Base-by-base conservation (phyloP, 2,329 filamentous ascomycete species). In the Colletotrichum costaricense region DNA sequence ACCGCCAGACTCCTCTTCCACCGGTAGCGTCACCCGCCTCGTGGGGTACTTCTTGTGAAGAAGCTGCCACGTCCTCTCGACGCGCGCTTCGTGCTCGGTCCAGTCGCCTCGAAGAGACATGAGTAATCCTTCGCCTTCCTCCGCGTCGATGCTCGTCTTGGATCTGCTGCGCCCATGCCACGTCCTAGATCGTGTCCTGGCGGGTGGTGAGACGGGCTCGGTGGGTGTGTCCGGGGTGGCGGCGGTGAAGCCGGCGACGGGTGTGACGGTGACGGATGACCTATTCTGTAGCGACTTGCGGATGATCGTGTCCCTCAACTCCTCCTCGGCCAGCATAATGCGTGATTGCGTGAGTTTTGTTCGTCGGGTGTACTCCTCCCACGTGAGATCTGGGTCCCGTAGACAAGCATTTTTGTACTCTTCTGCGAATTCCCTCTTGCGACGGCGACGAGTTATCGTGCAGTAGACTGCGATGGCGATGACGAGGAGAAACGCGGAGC, bases 31-130 rank as follows among this genome's bases (percentile, higher is more conserved):
- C 19, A 73, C 56, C 22, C 71, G 60, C 12, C 71, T 54, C 4
- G 71, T 73, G 8, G 71, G 71, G 62, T 73, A 73, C 62, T 73
- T 73, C 28, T 62, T 73, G n/a, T 73, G 71, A 0, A 73, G 55
- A 11, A 73, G 68, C 49, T 73, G 67, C 71, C 71, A 73, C 46
- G 71, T 73, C 67, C 24, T 60, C 56, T 73, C 71, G 9, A 73
- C 71, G 26, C 67, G 55, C 33, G 67, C 71, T 22, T 73, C 71
- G 28, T 73, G 71, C 28, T 73, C 62, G 1, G 49, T 65, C 71
- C 71, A 73, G 46, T 71, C 67, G 19, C 71, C 67, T 4, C 71
- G 55, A 1, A 71, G 55, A 1, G 55, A 52, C 67, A 52, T 66
- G 16, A 73, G 11, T 1, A 73, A 1, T 0, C 60, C 71, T 33